Evolutionary conservation across 2,329 filamentous ascomycete species (phyloP).

Genomic region (Paraconiothyrium sp.): DNA sequence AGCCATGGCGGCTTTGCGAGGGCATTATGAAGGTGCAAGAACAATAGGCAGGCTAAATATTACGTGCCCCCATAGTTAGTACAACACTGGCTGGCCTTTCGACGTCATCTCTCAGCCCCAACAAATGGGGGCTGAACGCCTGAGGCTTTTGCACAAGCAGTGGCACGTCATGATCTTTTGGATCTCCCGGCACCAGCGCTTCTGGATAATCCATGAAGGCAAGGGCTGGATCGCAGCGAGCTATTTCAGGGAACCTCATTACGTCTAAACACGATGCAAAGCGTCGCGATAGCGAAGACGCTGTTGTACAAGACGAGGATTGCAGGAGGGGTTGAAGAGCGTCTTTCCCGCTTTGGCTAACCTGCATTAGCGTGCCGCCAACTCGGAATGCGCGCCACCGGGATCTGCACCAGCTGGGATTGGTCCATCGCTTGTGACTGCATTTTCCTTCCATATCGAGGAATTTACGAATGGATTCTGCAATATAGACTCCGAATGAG

Average conservation of each 20-base stretch:
- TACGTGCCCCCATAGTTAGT: background rate
- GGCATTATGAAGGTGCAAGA: background rate
- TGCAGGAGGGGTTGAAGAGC: background rate
- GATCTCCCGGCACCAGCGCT: background rate
- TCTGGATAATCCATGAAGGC: no score
- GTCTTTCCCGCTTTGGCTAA: slow-evolving; percentile 4
- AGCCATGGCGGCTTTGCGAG: background rate
- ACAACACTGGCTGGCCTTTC: no score
- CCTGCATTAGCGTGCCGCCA: slow-evolving; percentile 2
- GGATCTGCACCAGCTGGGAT: background rate
- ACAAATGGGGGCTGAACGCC: no score
- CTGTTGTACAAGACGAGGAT: no score
- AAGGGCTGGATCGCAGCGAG: no score
- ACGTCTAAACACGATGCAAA: background rate
- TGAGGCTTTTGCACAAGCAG: background rate
- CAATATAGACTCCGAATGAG: no score
- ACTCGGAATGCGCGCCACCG: background rate
- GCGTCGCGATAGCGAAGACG: no score
- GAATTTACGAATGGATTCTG: no score
- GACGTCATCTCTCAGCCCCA: background rate
- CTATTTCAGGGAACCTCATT: no score
- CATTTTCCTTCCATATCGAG: no score
- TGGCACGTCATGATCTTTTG: background rate
- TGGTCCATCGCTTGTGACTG: no score
- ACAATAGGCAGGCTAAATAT: background rate